These are phyloP conservation scores for Colletotrichum lindemuthianum DNA, from an alignment of 2,329 filamentous ascomycete genomes.

Conservation along the genomic window DNA sequence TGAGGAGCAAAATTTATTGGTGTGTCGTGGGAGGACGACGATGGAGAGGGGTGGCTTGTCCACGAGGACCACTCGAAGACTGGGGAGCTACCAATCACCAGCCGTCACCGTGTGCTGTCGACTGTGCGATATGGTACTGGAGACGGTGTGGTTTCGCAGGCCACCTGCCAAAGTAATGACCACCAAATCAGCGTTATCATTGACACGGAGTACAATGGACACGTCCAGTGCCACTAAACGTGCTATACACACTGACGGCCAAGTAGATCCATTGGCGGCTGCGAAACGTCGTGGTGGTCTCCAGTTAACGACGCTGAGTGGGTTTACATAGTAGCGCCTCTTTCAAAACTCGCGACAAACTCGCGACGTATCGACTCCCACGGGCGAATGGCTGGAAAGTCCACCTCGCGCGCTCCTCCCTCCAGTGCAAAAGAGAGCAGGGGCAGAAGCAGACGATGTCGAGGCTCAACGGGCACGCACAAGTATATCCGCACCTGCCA, in stretches of 20 bases:
- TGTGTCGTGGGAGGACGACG: not conserved
- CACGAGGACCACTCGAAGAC: slow-evolving; percentile 33
- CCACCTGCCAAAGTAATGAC: not conserved
- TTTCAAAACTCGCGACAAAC: too few species aligned
- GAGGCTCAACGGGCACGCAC: too few species aligned
- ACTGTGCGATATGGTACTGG: slow-evolving; percentile 5
- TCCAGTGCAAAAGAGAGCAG: not conserved
- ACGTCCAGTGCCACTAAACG: too few species aligned
- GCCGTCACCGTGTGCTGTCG: slow-evolving; percentile 30
- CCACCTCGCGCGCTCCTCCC: not conserved
- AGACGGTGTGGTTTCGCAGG: slow-evolving; percentile 34
- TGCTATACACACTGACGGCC: too few species aligned
- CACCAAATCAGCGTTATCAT: too few species aligned
- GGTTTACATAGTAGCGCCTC: slow-evolving; percentile 2
- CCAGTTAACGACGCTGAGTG: not conserved
- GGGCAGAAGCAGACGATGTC: not conserved
- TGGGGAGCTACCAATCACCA: slow-evolving; percentile 35
- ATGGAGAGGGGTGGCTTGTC: slow-evolving; percentile 25
- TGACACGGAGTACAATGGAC: too few species aligned
- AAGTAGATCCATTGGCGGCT: slow-evolving; percentile 5
- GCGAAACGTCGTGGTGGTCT: slow-evolving; percentile 18
- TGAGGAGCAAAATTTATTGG: too few species aligned
- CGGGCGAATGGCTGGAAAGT: slow-evolving; percentile 8
- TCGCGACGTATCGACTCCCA: too few species aligned
- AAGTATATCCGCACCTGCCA: too few species aligned